Conservation (phyloP, 306 rosid species). For the Cucurbita argyrosperma region DNA sequence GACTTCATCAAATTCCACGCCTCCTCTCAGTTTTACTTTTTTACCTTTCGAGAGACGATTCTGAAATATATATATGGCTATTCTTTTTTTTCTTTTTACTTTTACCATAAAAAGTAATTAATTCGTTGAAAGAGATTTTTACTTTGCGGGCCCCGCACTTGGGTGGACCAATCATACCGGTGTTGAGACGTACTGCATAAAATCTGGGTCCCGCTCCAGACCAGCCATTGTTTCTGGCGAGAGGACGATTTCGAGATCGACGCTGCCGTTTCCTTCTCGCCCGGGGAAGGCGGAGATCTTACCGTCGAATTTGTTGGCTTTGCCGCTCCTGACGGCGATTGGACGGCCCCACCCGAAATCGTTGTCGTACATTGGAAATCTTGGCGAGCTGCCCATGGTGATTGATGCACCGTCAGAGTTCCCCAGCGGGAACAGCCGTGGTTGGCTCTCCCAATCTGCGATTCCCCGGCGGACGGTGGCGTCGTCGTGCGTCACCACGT, state of each 20-base stretch:
- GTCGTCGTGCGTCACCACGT: conserved; percentile 9
- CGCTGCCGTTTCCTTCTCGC: conserved; percentile 7
- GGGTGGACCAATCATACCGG: not conserved
- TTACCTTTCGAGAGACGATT: not conserved
- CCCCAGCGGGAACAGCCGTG: conserved; percentile 10
- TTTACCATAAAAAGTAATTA: not conserved
- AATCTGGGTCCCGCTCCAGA: conserved; percentile 7
- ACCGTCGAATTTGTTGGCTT: conserved; percentile 16
- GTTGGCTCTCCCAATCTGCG: conserved; percentile 10
- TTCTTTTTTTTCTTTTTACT: not conserved
- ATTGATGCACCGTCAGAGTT: conserved; percentile 11
- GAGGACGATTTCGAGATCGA: conserved; percentile 11
- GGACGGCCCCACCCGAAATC: conserved; percentile 17
- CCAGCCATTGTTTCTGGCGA: conserved; percentile 13
- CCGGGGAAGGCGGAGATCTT: conserved; percentile 17
- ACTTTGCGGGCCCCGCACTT: not conserved
- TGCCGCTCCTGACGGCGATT: conserved; percentile 5
- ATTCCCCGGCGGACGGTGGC: conserved; percentile 12
- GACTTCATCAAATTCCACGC: not conserved
- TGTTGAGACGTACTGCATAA: conserved; percentile 7
- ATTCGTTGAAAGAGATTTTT: not conserved
- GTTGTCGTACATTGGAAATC: conserved; percentile 14
- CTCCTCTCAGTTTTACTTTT: not conserved
- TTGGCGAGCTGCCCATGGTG: conserved; percentile 18
- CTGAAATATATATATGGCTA: not conserved